Base-by-base conservation (phyloP, 177 flowering plant genomes). In the Vitis hybrid region DNA sequence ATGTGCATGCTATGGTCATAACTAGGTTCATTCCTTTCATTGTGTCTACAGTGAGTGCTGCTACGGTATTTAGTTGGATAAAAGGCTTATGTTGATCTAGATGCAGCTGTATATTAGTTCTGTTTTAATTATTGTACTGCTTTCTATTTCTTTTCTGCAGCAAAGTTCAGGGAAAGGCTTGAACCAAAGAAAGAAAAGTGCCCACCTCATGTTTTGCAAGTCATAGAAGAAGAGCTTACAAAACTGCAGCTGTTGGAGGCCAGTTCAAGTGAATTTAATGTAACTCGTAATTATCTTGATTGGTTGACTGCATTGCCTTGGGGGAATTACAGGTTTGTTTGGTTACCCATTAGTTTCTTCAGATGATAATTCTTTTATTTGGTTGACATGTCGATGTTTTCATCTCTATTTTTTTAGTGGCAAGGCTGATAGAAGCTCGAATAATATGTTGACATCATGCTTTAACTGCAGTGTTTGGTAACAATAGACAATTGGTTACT, bases 241-340 rank as follows among this genome's bases (percentile, higher is more conserved):
- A 96, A 96, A 69, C 79, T 96, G 74, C 98, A 96, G 79, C 80
- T 92, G 53, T 80, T 96, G 69, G 99, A 96, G 77, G 95, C 99
- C 67, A 96, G 97, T 77, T 96, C 98, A 2, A 96, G 99, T 79
- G 99, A 96, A 81, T 96, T 96, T 72, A 96, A 90, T 82, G 99
- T 96, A 0, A 96, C 99, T 61, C 94, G 99, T 65, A 96, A 92
- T 74, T 96, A 96, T 82, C 90, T 93, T 54, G 99, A 96, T 79
- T 96, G 99, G 99, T 84, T 96, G 80, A 96, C 98, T 55, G 91
- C 89, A 39, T 78, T 96, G 78, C 99, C 99, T 55, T 96, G 98
- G 98, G 98, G 98, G 71, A 87, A 80, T 77, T 92, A 93, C 84
- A 96, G 99, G 99, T 93, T 61, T 65, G 71, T 57, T 15, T 61